A percentile compares a stretch with the other conserved stretches of the same genome.
Conservation (phyloP, 2,329 filamentous ascomycete genomes). For the Penicillium paneum region DNA sequence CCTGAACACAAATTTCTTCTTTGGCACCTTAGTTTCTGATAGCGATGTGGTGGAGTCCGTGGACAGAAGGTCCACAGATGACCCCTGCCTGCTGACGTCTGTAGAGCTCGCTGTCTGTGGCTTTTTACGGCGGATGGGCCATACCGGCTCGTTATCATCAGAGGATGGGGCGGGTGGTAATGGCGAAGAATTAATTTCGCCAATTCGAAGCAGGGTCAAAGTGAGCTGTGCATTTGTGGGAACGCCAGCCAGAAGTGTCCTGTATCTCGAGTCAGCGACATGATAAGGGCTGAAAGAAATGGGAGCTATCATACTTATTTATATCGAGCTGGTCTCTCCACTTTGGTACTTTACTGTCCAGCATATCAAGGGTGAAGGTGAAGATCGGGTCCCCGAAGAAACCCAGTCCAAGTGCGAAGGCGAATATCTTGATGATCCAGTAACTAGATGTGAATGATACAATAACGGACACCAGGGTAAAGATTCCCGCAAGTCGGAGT, state of each 20-base stretch:
- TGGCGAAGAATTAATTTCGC: conserved; percentile 76
- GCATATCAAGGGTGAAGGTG: conserved; percentile 53
- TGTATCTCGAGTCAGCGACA: conserved; percentile 17
- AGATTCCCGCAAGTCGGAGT: conserved; percentile 53
- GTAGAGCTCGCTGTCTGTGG: conserved; percentile 50
- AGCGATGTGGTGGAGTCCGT: background rate
- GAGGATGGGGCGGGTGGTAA: conserved; percentile 61
- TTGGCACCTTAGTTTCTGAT: conserved; percentile 15
- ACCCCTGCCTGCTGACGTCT: conserved; percentile 48
- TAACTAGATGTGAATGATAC: conserved; percentile 58
- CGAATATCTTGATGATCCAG: conserved; percentile 62
- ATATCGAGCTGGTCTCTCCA: conserved; percentile 76
- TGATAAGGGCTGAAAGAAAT: background rate
- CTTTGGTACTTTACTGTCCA: conserved; percentile 55
- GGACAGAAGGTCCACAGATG: background rate
- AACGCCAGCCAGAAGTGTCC: conserved; percentile 71
- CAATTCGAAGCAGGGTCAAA: conserved; percentile 74
- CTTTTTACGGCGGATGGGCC: conserved; percentile 41
- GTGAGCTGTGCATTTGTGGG: conserved; percentile 85
- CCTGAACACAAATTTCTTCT: conserved; percentile 46
- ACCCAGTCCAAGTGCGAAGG: conserved; percentile 64
- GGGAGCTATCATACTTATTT: conserved; percentile 49
- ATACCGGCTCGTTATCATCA: conserved; percentile 30
- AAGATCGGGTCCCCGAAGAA: conserved; percentile 81
- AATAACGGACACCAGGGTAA: conserved; percentile 52